A percentile compares a stretch with the other conserved stretches of the same genome.
Conservation (phyloP, 192 early-diverging fungal genomes). For the Obelidium mucronatum region DNA sequence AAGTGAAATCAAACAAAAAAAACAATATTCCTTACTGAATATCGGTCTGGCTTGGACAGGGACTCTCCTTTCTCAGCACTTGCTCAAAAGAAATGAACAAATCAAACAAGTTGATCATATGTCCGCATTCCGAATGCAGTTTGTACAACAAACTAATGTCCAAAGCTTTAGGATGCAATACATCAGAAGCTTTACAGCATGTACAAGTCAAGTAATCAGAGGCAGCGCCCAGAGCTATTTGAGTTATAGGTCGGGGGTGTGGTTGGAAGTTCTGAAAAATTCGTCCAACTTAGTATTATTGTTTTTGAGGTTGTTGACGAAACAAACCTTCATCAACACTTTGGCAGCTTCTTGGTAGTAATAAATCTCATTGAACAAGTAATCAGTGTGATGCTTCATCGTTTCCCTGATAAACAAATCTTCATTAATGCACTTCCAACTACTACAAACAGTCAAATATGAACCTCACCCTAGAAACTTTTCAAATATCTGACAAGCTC, state of each 20-base stretch:
- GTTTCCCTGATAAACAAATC: too few species aligned
- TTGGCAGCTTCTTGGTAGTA: slow-evolving; percentile 77
- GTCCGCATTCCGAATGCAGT: slow-evolving; percentile 90
- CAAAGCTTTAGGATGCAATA: slow-evolving; percentile 70
- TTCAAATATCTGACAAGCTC: slow-evolving; percentile 46
- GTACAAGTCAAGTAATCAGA: slow-evolving; percentile 81
- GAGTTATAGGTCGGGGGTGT: slow-evolving; percentile 83
- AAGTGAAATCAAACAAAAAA: slow-evolving; percentile 9
- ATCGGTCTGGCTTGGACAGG: slow-evolving; percentile 49
- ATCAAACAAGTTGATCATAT: slow-evolving; percentile 94
- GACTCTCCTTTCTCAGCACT: slow-evolving; percentile 71
- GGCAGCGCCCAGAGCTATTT: slow-evolving; percentile 82
- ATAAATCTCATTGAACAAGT: slow-evolving; percentile 80
- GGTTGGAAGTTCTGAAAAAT: slow-evolving; percentile 75
- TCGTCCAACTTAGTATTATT: background rate
- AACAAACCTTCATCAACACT: slow-evolving; percentile 77
- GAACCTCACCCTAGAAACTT: slow-evolving; percentile 56
- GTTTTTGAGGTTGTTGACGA: background rate
- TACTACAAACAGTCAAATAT: slow-evolving; percentile 5
- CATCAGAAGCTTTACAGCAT: slow-evolving; percentile 68
- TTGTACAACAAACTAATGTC: slow-evolving; percentile 92
- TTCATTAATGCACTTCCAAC: background rate
- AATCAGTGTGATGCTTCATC: slow-evolving; percentile 64
- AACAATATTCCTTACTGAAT: slow-evolving; percentile 73
- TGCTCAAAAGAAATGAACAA: slow-evolving; percentile 86